Base-by-base conservation (phyloP, 441 rosid genomes). In the Macaranga tanarius region DNA sequence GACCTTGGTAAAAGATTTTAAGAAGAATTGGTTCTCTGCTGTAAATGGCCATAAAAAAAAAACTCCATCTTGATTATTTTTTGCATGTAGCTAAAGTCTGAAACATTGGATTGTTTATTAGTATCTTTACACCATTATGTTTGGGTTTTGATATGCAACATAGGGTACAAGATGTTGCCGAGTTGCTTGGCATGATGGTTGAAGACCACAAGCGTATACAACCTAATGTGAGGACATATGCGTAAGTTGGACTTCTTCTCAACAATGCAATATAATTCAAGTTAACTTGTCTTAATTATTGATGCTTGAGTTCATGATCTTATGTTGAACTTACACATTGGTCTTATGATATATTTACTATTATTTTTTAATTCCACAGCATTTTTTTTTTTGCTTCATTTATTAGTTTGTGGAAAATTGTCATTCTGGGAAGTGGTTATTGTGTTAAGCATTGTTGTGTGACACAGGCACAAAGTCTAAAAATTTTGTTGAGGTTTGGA, bases 161-260 rank as follows among this genome's bases (percentile, higher is more conserved):
- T 74, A 95, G 99, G 85, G 95, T 90, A 57, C 97, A 91, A 78
- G 97, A 95, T 84, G 99, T 95, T 75, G 95, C 96, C 54, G 97
- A 95, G 83, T 83, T 95, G 79, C 97, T 95, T 77, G 99, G 99
- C 59, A 91, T 95, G 97, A 95, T 95, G 98, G 92, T 95, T 70
- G 99, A 92, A 79, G 92, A 87, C 75, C 92, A 90, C 86, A 92
- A 90, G 73, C 92, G 99, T 65, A 54, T 95, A 82, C 95, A 88
- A 68, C 99, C 99, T 65, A 91, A 92, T 81, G 85, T 87, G 79
- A 91, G 80, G 82, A 95, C 99, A 79, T 80, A 91, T 73, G 93
- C 92, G 97, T 95, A 89, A 87, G 91, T 72, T 60, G 56, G 50
- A 52, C 31, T 59, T 70, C 55, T 60, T 69, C 70, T 77, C 10